A percentile compares a stretch with the other conserved stretches of the same genome.
Evolutionary conservation across 73 alveolate species (phyloP).

Genomic region (Blepharisma stoltei): DNA sequence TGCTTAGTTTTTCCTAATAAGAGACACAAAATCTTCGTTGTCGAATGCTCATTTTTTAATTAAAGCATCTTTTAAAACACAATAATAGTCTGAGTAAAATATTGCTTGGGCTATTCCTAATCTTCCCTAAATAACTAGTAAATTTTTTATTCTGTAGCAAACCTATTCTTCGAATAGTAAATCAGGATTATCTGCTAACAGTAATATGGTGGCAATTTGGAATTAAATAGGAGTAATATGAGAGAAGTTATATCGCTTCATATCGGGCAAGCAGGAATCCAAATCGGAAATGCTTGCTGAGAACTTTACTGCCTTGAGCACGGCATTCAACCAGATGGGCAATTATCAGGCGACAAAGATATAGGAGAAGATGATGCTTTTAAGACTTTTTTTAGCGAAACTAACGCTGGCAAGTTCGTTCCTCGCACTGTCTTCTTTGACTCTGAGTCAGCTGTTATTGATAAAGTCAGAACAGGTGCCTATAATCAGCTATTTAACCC

Average conservation of each 20-base stretch:
- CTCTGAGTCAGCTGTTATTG: slow-evolving; percentile 34
- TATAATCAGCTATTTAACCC: slow-evolving; percentile 19
- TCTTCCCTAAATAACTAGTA: too few species aligned
- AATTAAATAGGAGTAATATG: too few species aligned
- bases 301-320: slow-evolving; percentile 44
- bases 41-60: too few species aligned
- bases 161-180: too few species aligned
- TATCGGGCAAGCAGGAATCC: slow-evolving; percentile 42
- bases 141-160: too few species aligned
- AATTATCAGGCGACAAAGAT: slow-evolving; percentile 13
- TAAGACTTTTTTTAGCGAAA: slow-evolving; percentile 34
- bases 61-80: too few species aligned
- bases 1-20: too few species aligned
- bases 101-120: too few species aligned
- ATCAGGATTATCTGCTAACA: too few species aligned
- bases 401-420: slow-evolving; percentile 3
- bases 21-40: too few species aligned
- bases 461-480: slow-evolving; percentile 26
- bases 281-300: slow-evolving; percentile 34
- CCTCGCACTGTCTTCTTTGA: slow-evolving; percentile 51
- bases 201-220: too few species aligned
- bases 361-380: background rate
- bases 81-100: too few species aligned
- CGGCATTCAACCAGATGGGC: slow-evolving; percentile 29
- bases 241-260: slow-evolving; percentile 41